phyloP scores from a whole-genome alignment of 441 rosid species.

The Brassica hybrid region DNA sequence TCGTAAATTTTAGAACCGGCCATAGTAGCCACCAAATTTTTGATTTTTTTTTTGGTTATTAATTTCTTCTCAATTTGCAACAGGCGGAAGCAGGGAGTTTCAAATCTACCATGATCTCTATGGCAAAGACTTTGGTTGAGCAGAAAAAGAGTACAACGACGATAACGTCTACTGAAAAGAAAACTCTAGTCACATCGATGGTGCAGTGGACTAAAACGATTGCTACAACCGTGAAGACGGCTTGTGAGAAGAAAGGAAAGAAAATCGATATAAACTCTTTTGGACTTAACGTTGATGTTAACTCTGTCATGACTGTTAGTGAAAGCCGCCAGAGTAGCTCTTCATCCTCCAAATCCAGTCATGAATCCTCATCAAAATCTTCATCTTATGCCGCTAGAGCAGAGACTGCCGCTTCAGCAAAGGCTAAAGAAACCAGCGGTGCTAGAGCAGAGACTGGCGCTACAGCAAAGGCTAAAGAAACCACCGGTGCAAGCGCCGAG shows the following conservation, averaged over 20 bases:
- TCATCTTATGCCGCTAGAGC: not conserved
- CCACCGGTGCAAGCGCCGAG: not conserved
- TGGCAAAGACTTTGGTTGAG: slow-evolving; percentile 40
- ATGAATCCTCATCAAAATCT: not conserved
- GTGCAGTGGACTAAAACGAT: slow-evolving; percentile 31
- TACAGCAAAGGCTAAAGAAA: too few species aligned
- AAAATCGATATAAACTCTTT: slow-evolving; percentile 17
- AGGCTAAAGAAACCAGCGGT: not conserved
- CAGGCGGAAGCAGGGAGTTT: slow-evolving; percentile 31
- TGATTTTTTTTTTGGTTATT: not conserved
- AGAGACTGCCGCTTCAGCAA: not conserved
- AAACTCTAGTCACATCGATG: slow-evolving; percentile 7
- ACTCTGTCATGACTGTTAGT: slow-evolving; percentile 16
- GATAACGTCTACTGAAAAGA: slow-evolving; percentile 15
- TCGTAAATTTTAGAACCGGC: not conserved
- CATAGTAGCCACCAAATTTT: not conserved
- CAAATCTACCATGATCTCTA: slow-evolving; percentile 10
- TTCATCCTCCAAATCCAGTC: not conserved
- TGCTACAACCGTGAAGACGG: slow-evolving; percentile 25
- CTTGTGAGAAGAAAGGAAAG: slow-evolving; percentile 36
- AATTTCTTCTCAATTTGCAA: not conserved
- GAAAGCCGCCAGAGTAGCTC: not conserved
- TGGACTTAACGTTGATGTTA: slow-evolving; percentile 35
- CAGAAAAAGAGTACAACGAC: slow-evolving; percentile 16
- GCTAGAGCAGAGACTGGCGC: not conserved